phyloP scores from a whole-genome alignment of 1,284 basidiomycete species.

The Termitomyces sp. region DNA sequence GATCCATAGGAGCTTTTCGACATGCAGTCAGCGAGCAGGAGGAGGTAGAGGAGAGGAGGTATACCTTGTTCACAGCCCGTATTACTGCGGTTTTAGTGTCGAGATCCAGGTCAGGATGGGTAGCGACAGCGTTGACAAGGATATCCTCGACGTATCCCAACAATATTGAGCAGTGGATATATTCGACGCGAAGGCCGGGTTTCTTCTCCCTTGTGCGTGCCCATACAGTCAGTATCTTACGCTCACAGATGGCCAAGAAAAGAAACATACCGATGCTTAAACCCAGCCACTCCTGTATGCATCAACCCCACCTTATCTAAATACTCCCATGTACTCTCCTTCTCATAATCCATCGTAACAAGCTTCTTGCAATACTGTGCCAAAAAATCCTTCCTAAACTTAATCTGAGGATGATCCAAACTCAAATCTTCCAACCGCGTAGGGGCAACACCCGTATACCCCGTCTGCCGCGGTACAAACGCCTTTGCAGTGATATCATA shows the following conservation, averaged over 20 bases:
- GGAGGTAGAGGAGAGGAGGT: background rate
- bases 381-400: constrained; percentile 40
- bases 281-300: constrained; percentile 43
- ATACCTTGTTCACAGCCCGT: constrained; percentile 40
- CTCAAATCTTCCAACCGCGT: constrained; percentile 34
- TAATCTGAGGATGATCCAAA: constrained; percentile 40
- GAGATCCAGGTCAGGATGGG: constrained; percentile 26
- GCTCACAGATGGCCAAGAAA: background rate
- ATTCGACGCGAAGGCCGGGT: constrained; percentile 28
- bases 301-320: constrained; percentile 47
- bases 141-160: constrained; percentile 30
- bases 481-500: constrained; percentile 44
- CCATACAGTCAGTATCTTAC: constrained; percentile 10
- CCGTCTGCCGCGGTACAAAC: constrained; percentile 27
- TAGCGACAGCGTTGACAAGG: constrained; percentile 25
- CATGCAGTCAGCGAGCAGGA: background rate
- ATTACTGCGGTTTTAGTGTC: constrained; percentile 38
- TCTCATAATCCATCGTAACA: constrained; percentile 40
- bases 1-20: constrained; percentile 36
- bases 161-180: constrained; percentile 26
- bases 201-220: constrained; percentile 21
- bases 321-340: constrained; percentile 40
- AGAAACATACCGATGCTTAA: constrained; percentile 28
- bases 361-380: constrained; percentile 25
- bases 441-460: constrained; percentile 25